Percentiles rank a stretch among this genome's conserved stretches.
phyloP scores from a whole-genome alignment of 1,139 yeast species.

The Protomyces macrosporus region DNA sequence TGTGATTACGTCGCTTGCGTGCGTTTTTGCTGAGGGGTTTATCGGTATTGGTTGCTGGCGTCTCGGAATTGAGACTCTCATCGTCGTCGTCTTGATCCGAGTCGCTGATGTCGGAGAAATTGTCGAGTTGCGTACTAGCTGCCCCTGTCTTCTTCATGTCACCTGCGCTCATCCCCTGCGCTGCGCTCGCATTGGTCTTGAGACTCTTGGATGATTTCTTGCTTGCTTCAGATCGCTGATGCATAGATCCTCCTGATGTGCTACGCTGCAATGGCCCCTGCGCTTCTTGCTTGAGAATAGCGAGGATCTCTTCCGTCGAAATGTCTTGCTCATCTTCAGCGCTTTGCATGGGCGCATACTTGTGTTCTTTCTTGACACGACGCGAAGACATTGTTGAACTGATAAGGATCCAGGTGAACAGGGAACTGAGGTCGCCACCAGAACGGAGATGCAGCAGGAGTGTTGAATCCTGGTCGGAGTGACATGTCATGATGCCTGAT shows the following conservation, averaged over 20 bases:
- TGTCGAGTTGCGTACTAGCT: neutral
- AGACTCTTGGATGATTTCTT: neutral
- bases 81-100: neutral
- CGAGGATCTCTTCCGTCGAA: neutral
- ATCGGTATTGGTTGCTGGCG: neutral
- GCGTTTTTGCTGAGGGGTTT: neutral
- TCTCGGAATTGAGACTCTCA: neutral
- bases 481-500: too few species aligned
- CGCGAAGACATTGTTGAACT: too few species aligned
- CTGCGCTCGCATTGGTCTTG: neutral
- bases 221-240: neutral
- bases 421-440: too few species aligned
- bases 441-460: too few species aligned
- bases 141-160: neutral
- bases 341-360: too few species aligned
- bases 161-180: too few species aligned
- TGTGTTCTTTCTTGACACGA: too few species aligned
- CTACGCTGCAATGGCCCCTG: neutral
- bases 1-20: neutral
- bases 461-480: too few species aligned
- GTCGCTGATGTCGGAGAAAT: too few species aligned
- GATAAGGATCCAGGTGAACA: too few species aligned
- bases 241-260: neutral
- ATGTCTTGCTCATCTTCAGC: neutral
- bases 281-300: neutral